phyloP scores from a whole-genome alignment of 2,329 filamentous ascomycete species.

The Camillea tinctor region DNA sequence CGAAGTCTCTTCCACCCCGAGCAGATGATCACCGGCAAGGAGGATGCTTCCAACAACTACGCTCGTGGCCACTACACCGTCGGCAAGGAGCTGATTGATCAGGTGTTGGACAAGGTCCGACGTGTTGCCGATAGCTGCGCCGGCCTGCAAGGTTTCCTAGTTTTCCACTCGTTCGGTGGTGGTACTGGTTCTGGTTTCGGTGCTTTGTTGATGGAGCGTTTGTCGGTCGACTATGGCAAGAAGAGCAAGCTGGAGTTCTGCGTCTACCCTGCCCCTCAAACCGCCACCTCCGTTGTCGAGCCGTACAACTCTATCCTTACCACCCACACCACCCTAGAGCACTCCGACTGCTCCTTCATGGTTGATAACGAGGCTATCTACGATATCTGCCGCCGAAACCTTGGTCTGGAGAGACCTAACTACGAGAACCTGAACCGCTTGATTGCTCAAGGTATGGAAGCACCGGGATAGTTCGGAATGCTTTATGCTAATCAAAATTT shows the following conservation, averaged over 20 bases:
- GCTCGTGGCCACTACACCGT: slow-evolving; percentile 99
- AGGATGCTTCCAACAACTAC: slow-evolving; percentile 99
- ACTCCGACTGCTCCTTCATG: slow-evolving; percentile 99
- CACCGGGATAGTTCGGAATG: background rate
- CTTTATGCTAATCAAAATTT: slow-evolving; percentile 30
- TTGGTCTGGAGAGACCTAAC: slow-evolving; percentile 95
- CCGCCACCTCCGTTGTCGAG: slow-evolving; percentile 96
- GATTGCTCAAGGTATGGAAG: slow-evolving; percentile 81
- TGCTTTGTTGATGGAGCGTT: slow-evolving; percentile 96
- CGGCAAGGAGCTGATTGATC: slow-evolving; percentile 98
- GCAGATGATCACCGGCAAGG: slow-evolving; percentile 99
- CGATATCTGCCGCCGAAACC: slow-evolving; percentile 97
- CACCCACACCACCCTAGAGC: slow-evolving; percentile 97
- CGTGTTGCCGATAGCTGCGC: slow-evolving; percentile 97
- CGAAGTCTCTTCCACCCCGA: slow-evolving; percentile 97
- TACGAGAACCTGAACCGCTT: slow-evolving; percentile 99
- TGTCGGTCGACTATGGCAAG: slow-evolving; percentile 99
- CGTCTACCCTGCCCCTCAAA: slow-evolving; percentile 96
- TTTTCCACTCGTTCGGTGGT: slow-evolving; percentile 99
- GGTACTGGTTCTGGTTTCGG: slow-evolving; percentile 98
- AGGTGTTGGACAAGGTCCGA: slow-evolving; percentile 96
- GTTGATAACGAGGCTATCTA: slow-evolving; percentile 99
- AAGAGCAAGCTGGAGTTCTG: slow-evolving; percentile 99
- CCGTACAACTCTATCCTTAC: slow-evolving; percentile 99
- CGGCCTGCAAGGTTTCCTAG: slow-evolving; percentile 97